Evolutionary conservation across 495 filamentous ascomycete species (phyloP).

Genomic region (Neohortaea acidophila): DNA sequence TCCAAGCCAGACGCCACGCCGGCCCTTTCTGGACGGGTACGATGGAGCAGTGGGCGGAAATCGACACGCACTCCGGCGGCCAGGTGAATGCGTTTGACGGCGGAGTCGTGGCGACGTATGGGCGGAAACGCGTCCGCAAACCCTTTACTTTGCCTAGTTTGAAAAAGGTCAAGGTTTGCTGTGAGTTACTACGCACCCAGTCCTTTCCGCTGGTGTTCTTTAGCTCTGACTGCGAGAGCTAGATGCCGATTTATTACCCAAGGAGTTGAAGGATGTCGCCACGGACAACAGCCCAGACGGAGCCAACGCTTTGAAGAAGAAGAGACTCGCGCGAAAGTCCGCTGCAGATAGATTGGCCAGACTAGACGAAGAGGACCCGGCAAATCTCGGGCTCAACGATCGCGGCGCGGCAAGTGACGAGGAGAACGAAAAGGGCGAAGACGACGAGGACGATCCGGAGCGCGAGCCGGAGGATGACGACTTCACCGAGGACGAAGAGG

Average conservation of each 20-base stretch:
- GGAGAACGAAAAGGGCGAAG: slow-evolving; percentile 1
- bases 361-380: background rate
- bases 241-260: slow-evolving; percentile 5
- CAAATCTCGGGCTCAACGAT: background rate
- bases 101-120: slow-evolving; percentile 5
- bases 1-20: background rate
- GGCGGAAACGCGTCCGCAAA: background rate
- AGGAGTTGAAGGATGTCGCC: slow-evolving; percentile 4
- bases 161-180: background rate
- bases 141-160: background rate
- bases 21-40: slow-evolving; percentile 5
- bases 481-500: slow-evolving; percentile 1
- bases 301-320: background rate
- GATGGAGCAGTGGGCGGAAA: slow-evolving; percentile 1
- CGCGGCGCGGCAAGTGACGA: background rate
- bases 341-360: slow-evolving; percentile 1
- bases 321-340: slow-evolving; percentile 1
- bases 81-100: background rate
- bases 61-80: background rate
- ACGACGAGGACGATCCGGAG: background rate
- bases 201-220: background rate
- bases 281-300: background rate
- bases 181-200: background rate
- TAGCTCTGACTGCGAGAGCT: background rate
- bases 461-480: background rate